Conservation (phyloP, 2,329 filamentous ascomycete species). For the Trichoderma atrobrunneum region DNA sequence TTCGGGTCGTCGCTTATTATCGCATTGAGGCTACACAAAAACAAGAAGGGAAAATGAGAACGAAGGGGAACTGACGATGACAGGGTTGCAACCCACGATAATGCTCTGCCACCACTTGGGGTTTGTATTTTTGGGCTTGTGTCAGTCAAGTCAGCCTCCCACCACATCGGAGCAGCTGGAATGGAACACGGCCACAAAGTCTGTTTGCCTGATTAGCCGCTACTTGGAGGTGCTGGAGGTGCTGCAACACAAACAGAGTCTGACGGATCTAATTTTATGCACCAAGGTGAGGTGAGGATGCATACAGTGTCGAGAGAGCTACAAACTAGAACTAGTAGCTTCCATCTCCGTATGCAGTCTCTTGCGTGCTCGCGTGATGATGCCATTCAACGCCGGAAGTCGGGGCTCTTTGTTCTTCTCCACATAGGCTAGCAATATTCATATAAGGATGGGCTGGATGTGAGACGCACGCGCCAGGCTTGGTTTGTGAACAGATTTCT, state of each 20-base stretch:
- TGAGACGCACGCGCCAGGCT: not conserved
- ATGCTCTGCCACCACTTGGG: not conserved
- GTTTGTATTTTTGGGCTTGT: not conserved
- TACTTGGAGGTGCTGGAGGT: not conserved
- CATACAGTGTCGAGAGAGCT: not conserved
- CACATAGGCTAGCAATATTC: slow-evolving; percentile 1
- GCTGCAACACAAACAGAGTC: not conserved
- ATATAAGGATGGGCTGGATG: not conserved
- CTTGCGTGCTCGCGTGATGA: slow-evolving; percentile 17
- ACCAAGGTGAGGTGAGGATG: slow-evolving; percentile 7
- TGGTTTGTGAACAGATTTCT: not conserved
- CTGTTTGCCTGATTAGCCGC: not conserved
- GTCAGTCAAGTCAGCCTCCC: not conserved
- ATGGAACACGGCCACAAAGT: not conserved
- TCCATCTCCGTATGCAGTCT: not conserved
- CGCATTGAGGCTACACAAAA: not conserved
- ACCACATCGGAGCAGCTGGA: not conserved
- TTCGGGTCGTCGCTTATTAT: slow-evolving; percentile 14
- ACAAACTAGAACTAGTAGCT: not conserved
- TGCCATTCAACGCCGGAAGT: slow-evolving; percentile 1
- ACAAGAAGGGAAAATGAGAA: not conserved
- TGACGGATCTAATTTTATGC: slow-evolving; percentile 13
- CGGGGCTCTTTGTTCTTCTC: slow-evolving; percentile 6
- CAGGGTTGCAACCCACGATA: not conserved
- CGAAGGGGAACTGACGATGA: not conserved